phyloP scores from a whole-genome alignment of 176 grass and related monocot genomes.

The Tillandsia leiboldiana region DNA sequence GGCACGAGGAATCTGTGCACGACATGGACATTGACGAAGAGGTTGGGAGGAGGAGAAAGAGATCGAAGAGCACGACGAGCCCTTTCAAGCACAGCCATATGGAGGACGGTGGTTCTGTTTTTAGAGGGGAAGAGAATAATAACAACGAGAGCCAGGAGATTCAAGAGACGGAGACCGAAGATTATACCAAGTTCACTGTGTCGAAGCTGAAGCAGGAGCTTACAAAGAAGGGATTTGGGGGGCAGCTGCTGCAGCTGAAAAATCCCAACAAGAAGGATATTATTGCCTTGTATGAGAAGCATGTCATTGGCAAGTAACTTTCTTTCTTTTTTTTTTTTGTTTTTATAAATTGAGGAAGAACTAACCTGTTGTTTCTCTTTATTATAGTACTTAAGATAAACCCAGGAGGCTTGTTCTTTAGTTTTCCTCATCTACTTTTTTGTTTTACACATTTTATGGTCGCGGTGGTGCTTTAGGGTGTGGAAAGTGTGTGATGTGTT shows the following conservation, averaged over 20 bases:
- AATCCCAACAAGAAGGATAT: constrained; percentile 99
- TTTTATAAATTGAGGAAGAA: no score
- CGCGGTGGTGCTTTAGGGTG: no score
- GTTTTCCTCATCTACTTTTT: no score
- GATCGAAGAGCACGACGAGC: constrained; percentile 84
- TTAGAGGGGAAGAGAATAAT: constrained; percentile 34
- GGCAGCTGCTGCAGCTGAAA: constrained; percentile 71
- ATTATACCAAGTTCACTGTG: constrained; percentile 71
- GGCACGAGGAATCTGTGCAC: constrained; percentile 74
- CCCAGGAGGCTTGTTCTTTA: no score
- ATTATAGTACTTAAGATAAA: no score
- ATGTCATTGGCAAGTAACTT: constrained; percentile 37
- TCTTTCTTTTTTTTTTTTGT: not conserved
- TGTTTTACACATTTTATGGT: no score
- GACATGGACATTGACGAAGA: constrained; percentile 79
- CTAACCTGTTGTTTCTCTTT: no score
- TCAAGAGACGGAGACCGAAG: constrained; percentile 40
- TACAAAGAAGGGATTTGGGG: constrained; percentile 83
- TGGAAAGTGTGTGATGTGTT: no score
- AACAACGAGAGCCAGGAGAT: constrained; percentile 42
- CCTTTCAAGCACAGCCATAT: constrained; percentile 50
- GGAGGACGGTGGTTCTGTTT: constrained; percentile 79
- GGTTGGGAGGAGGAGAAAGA: constrained; percentile 54
- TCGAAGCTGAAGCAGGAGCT: constrained; percentile 77
- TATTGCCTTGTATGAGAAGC: constrained; percentile 76